phyloP scores from a whole-genome alignment of 345 rosid species.

The Hypericum androsaemum region DNA sequence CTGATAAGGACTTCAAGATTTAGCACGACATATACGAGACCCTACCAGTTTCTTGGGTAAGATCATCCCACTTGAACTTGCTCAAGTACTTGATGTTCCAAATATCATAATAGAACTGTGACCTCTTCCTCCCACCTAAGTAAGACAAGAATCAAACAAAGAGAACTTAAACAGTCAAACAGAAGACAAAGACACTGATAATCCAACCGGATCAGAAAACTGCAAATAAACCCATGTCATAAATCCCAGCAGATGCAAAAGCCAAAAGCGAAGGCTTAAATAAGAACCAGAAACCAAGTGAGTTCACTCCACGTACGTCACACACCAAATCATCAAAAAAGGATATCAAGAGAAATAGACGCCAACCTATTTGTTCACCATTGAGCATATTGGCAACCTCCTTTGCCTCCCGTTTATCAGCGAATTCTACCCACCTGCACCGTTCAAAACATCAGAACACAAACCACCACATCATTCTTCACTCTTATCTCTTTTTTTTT shows the following conservation, averaged over 20 bases:
- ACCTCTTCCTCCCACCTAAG: conserved; percentile 84
- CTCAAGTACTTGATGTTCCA: conserved; percentile 95
- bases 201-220: neutral
- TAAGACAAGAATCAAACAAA: neutral
- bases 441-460: conserved; percentile 1
- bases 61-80: conserved; percentile 97
- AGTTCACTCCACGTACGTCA: too few relatives aligned
- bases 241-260: too few relatives aligned
- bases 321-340: too few relatives aligned
- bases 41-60: conserved; percentile 76
- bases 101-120: conserved; percentile 61
- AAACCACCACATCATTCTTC: too few relatives aligned
- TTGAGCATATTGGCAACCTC: conserved; percentile 74
- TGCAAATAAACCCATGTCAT: neutral
- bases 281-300: too few relatives aligned
- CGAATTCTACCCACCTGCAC: conserved; percentile 91
- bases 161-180: neutral
- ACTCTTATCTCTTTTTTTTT: too few relatives aligned
- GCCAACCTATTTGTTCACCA: conserved; percentile 83
- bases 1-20: neutral
- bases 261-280: too few relatives aligned
- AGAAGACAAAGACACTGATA: neutral
- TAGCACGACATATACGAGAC: conserved; percentile 6
- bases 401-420: conserved; percentile 64
- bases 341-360: neutral